These are phyloP conservation scores for Tubosaeta brunneosetosa DNA, from an alignment of 768 basidiomycete species.

Conservation along the genomic window DNA sequence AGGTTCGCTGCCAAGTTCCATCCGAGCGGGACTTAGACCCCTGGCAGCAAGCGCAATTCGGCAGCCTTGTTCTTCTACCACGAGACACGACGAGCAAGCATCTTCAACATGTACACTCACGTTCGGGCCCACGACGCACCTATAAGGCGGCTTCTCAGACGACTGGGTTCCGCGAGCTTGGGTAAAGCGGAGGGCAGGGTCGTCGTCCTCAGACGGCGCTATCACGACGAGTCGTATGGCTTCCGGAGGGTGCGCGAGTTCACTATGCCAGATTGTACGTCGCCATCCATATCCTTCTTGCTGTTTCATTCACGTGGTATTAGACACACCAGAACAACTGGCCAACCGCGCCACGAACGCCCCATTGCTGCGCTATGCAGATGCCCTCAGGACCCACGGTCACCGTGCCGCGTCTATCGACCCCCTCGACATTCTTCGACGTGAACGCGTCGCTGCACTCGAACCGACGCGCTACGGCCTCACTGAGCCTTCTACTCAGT, in stretches of 20 bases:
- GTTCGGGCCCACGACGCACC: conserved; percentile 12
- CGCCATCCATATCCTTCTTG: not conserved
- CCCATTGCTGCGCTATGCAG: conserved; percentile 80
- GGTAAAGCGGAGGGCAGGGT: conserved; percentile 10
- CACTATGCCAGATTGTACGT: conserved; percentile 68
- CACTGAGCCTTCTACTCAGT: conserved; percentile 44
- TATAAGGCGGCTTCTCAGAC: conserved; percentile 9
- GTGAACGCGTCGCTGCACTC: conserved; percentile 75
- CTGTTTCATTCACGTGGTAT: not conserved
- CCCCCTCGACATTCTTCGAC: conserved; percentile 80
- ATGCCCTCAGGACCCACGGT: conserved; percentile 79
- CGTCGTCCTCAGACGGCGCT: conserved; percentile 32
- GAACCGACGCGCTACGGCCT: conserved; percentile 77
- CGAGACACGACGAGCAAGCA: not conserved
- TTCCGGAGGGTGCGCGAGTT: conserved; percentile 63
- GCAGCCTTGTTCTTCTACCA: not conserved
- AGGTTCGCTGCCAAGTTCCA: conserved; percentile 12
- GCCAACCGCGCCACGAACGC: conserved; percentile 69
- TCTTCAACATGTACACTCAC: conserved; percentile 14
- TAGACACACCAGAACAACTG: conserved; percentile 64
- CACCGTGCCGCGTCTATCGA: conserved; percentile 85
- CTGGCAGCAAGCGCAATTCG: not conserved
- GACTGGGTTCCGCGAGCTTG: not conserved
- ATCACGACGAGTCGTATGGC: conserved; percentile 80
- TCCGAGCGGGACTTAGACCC: not conserved